Evolutionary conservation across 495 filamentous ascomycete genomes (phyloP).

Genomic region (Choiromyces venosus): DNA sequence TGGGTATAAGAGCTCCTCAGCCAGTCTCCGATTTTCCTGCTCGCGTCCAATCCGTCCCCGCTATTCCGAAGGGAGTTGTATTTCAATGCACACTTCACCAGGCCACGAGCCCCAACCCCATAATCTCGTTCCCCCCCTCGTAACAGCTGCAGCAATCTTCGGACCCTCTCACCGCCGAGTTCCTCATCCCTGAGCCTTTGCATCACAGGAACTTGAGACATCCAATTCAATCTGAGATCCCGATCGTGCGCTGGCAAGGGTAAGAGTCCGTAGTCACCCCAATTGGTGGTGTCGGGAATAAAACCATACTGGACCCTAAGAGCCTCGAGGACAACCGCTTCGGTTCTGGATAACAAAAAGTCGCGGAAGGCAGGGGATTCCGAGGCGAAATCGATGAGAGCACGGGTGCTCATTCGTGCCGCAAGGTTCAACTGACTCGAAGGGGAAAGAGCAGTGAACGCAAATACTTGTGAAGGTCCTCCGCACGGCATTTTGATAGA

Average conservation of each 20-base stretch:
- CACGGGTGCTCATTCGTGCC: slow-evolving; percentile 25
- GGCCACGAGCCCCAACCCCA: slow-evolving; percentile 22
- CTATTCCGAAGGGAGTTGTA: slow-evolving; percentile 9
- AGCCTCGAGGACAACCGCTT: slow-evolving; percentile 20
- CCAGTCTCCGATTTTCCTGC: slow-evolving; percentile 16
- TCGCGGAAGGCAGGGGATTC: slow-evolving; percentile 25
- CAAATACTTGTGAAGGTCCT: slow-evolving; percentile 23
- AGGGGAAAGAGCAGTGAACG: slow-evolving; percentile 27
- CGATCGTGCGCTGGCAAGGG: not conserved
- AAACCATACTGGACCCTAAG: slow-evolving; percentile 29
- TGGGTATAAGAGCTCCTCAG: slow-evolving; percentile 23
- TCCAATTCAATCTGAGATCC: not conserved
- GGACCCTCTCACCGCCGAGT: slow-evolving; percentile 14
- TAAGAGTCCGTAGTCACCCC: not conserved
- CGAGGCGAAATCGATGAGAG: slow-evolving; percentile 31
- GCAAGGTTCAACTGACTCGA: slow-evolving; percentile 29
- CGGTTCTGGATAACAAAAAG: slow-evolving; percentile 17
- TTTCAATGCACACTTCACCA: slow-evolving; percentile 19
- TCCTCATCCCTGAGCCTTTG: slow-evolving; percentile 27
- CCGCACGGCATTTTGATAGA: slow-evolving; percentile 19
- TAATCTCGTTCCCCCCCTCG: not conserved
- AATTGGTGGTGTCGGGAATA: slow-evolving; percentile 7
- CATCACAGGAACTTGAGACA: slow-evolving; percentile 18
- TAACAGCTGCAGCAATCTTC: slow-evolving; percentile 14
- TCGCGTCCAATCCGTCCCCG: not conserved